Evolutionary conservation across 768 basidiomycete species (phyloP), one percentile per base, ranked within the genome.

Genomic region (Kwoniella mangroviensis): DNA sequence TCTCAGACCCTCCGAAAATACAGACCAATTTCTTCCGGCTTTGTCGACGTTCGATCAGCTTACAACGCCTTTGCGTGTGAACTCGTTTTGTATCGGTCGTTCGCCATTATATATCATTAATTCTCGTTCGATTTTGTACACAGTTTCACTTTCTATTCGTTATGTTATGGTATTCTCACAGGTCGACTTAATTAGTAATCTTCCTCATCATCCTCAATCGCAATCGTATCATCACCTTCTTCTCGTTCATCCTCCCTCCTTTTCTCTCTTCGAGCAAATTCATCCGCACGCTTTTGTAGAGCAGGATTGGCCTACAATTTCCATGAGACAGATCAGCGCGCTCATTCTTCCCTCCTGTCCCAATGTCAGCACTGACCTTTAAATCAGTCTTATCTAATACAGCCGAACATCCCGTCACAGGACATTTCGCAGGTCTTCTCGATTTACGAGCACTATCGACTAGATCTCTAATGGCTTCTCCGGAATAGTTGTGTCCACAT

Each of bases 401-500:
- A 52, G 67, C 64, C 28, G 68, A 65, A 67, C 84, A 84, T 2
- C 78, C 82, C 42, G 75, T 79, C 4, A 81, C 75, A 13, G 84
- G 84, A 69, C 84, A 84, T 56, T 72, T 75, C 19, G 73, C 65
- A 12, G 52, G 13, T 22, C 55, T 41, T 55, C 19, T 61, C 13
- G 41, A 42, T 21, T 45, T 69, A 10, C 43, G 65, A 28, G 51
- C 34, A 19, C 24, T 68, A 12, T 56, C 66, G 76, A 95, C 88
- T 75, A 89, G 89, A 3, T 89, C 88, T 53, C 82, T 81, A 71
- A 98, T 91, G 1, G 92, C 89, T 56, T 83, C 87, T 55, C 84
- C 86, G 2, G 92, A 93, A 85, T 90, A 98, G 0, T 91, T 91
- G 82, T 98, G 95, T 0, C 88, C 85, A 82, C 95, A 97, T 40